A percentile compares a stretch with the other conserved stretches of the same genome.
Evolutionary conservation across 2,329 filamentous ascomycete species (phyloP).

Genomic region (Penicillium fuscoglaucum): DNA sequence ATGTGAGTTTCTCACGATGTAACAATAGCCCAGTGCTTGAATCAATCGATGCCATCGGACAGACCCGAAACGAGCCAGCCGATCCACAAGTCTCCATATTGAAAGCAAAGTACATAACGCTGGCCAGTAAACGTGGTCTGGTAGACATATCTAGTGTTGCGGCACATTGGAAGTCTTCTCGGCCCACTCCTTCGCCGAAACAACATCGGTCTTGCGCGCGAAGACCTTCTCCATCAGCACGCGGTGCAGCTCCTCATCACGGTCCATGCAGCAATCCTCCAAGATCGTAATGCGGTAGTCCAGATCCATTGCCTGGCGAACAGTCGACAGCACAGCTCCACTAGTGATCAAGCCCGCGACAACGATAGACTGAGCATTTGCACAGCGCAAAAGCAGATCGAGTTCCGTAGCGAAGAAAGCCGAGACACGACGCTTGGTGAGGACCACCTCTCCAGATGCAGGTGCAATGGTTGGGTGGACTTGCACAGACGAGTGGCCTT

Average conservation of each 20-base stretch:
- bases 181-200: conserved; percentile 33
- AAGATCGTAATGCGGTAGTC: conserved; percentile 40
- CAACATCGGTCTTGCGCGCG: conserved; percentile 29
- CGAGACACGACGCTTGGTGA: conserved; percentile 41
- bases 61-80: background rate
- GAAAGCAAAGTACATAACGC: background rate
- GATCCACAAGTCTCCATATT: background rate
- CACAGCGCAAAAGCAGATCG: conserved; percentile 36
- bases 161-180: background rate
- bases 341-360: conserved; percentile 39
- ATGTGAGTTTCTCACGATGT: too few species aligned
- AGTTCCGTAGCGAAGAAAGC: conserved; percentile 39
- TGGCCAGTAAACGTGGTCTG: background rate
- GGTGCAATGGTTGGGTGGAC: conserved; percentile 25
- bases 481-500: conserved; percentile 25
- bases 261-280: conserved; percentile 40
- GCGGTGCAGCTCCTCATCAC: conserved; percentile 34
- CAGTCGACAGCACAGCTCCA: conserved; percentile 41
- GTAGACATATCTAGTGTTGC: background rate
- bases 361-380: conserved; percentile 31
- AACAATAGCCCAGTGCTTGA: background rate
- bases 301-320: conserved; percentile 38
- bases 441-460: conserved; percentile 28
- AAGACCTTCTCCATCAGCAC: conserved; percentile 39
- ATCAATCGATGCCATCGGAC: background rate